Conservation (phyloP, 2,329 filamentous ascomycete genomes). For the Chaetomium olivaceum region DNA sequence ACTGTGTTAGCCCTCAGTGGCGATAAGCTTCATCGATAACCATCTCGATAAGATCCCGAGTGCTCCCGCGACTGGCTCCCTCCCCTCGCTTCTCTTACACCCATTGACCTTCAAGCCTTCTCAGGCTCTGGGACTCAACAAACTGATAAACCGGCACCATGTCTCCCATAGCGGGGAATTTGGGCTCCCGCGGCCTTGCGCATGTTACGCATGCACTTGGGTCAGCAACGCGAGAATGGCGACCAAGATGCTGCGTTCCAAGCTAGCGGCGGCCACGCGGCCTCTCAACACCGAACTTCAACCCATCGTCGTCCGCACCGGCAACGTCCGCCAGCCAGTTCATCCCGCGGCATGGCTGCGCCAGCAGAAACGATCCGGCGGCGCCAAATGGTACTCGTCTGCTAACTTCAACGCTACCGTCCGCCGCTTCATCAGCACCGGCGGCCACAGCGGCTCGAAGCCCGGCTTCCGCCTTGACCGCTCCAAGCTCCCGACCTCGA, state of each 20-base stretch:
- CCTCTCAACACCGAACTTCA: conserved; percentile 49
- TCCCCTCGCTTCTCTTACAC: conserved; percentile 3
- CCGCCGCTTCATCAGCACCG: conserved; percentile 54
- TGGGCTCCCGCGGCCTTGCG: conserved; percentile 59
- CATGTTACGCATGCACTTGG: conserved; percentile 54
- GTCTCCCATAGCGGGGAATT: conserved; percentile 57
- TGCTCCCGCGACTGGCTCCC: conserved; percentile 21
- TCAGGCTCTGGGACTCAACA: conserved; percentile 14
- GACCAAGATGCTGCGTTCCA: conserved; percentile 52
- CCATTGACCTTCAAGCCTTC: not conserved
- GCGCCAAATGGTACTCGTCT: conserved; percentile 52
- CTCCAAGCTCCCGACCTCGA: conserved; percentile 51
- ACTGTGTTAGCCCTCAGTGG: conserved; percentile 10
- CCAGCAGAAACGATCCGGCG: conserved; percentile 49
- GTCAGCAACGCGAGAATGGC: conserved; percentile 45
- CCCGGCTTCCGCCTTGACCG: conserved; percentile 47
- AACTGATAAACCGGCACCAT: conserved; percentile 41
- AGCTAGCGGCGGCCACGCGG: conserved; percentile 48
- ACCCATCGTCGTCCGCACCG: conserved; percentile 46
- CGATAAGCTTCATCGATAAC: conserved; percentile 30
- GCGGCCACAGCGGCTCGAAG: conserved; percentile 37
- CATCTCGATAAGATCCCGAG: conserved; percentile 31
- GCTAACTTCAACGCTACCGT: conserved; percentile 48
- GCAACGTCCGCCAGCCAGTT: conserved; percentile 50
- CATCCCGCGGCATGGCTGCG: conserved; percentile 53